A percentile compares a stretch with the other conserved stretches of the same genome.
phyloP scores from a whole-genome alignment of 1,284 basidiomycete species.

The Inonotus obliquus region DNA sequence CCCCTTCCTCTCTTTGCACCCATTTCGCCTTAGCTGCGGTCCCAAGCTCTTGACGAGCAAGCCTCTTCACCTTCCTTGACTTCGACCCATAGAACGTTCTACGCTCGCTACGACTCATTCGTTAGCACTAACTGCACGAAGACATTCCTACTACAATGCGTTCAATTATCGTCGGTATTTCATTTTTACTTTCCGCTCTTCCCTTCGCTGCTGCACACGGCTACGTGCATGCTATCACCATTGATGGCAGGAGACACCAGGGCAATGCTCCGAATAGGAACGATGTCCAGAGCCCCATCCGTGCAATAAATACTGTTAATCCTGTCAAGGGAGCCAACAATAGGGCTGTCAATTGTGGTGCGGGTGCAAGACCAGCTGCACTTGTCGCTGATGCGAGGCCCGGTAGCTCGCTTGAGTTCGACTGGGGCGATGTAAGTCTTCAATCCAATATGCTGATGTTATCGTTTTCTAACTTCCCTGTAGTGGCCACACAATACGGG shows the following conservation, averaged over 20 bases:
- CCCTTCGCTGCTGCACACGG: slow-evolving; percentile 45
- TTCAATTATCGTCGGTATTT: neutral
- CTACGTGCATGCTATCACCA: slow-evolving; percentile 44
- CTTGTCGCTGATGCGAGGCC: slow-evolving; percentile 57
- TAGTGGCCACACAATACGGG: slow-evolving; percentile 73
- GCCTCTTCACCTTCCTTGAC: slow-evolving; percentile 4
- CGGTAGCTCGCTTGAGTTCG: slow-evolving; percentile 53
- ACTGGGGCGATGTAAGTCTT: slow-evolving; percentile 43
- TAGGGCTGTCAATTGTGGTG: slow-evolving; percentile 58
- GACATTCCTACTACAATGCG: neutral
- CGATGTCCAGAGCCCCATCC: slow-evolving; percentile 49
- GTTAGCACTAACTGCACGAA: neutral
- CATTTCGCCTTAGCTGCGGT: neutral
- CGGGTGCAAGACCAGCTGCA: slow-evolving; percentile 45
- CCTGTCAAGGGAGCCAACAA: slow-evolving; percentile 65
- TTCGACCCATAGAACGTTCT: neutral
- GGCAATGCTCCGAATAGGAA: slow-evolving; percentile 44
- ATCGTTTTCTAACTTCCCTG: neutral
- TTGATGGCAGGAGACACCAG: slow-evolving; percentile 49
- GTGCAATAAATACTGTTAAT: slow-evolving; percentile 47
- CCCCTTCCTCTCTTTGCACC: neutral
- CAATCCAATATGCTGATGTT: neutral
- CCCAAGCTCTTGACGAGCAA: slow-evolving; percentile 1
- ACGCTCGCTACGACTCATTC: neutral
- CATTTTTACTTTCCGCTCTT: slow-evolving; percentile 29